Base-by-base conservation (phyloP, 495 filamentous ascomycete genomes). In the Extremus antarcticus region DNA sequence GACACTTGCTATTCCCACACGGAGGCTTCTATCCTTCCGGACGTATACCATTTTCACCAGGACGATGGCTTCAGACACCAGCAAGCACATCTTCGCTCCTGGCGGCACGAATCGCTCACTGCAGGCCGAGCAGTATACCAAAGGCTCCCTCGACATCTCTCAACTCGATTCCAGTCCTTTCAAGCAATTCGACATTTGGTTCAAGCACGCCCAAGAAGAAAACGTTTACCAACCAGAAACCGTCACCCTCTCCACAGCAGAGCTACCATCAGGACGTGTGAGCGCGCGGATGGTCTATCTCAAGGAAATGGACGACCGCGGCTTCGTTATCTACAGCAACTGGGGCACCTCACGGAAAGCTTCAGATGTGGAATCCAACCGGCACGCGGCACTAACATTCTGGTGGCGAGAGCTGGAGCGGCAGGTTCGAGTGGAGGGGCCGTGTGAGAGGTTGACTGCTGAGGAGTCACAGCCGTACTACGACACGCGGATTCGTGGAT, bases 281-380 rank as follows among this genome's bases (percentile, higher is more conserved):
- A 88, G 84, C 56, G 80, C 86, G 10, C 86, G 92, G 46, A 77
- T 85, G 56, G 88, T 98, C 51, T 97, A 97, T 69, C 75, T 98
- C 25, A 98, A 98, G 66, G 70, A 73, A 53, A 77, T 88, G 22
- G 85, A 88, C 65, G 69, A 77, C 25, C 70, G 73, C 3, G 90
- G 90, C 13, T 98, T 95, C 69, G 87, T 95, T 23, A 75, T 97
- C 13, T 98, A 97, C 71, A 86, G 80, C 61, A 98, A 97, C 67
- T 94, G 87, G 76, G 90, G 77, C 25, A 96, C 85, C 1, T 79
- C 73, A 47, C 76, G 79, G 54, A 90, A 91, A 69, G 76, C 81
- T 4, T 58, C 63, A 13, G 87, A 91, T 67, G 68, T 91, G 20
- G 64, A 65, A 24, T 76, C 67, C 10, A 91, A 91, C 62, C 76